Evolutionary conservation across 2,329 filamentous ascomycete species (phyloP).

Genomic region (Pestalotiopsis sp.): DNA sequence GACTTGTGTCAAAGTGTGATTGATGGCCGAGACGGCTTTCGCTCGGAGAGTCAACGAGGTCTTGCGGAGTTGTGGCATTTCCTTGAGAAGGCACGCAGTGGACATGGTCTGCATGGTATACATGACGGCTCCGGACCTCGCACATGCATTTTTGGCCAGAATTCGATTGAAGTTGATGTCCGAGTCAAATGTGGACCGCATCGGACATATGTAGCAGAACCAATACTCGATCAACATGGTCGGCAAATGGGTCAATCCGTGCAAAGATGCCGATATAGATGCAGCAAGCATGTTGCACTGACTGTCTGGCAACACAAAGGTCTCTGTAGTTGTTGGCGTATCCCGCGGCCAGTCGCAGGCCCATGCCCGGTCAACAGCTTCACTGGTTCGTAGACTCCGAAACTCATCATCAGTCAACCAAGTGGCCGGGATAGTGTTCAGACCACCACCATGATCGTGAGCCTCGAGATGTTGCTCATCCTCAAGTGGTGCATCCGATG

Average conservation of each 20-base stretch:
- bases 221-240: background rate
- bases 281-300: background rate
- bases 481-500: too few relatives aligned
- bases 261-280: background rate
- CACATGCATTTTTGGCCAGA: background rate
- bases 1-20: background rate
- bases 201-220: background rate
- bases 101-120: background rate
- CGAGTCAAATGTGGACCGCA: conserved; percentile 1
- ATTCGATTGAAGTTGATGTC: background rate
- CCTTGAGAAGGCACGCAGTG: background rate
- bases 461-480: too few relatives aligned
- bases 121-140: background rate
- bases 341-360: too few relatives aligned
- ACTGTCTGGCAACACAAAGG: background rate
- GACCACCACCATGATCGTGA: too few relatives aligned
- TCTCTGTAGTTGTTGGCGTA: background rate
- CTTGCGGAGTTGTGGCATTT: background rate
- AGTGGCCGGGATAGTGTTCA: too few relatives aligned
- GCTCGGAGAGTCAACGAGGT: background rate
- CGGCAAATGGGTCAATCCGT: background rate
- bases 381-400: too few relatives aligned
- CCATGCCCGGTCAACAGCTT: too few relatives aligned
- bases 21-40: background rate
- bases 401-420: too few relatives aligned